phyloP scores from a whole-genome alignment of 306 rosid species.

The Lablab purpureus region DNA sequence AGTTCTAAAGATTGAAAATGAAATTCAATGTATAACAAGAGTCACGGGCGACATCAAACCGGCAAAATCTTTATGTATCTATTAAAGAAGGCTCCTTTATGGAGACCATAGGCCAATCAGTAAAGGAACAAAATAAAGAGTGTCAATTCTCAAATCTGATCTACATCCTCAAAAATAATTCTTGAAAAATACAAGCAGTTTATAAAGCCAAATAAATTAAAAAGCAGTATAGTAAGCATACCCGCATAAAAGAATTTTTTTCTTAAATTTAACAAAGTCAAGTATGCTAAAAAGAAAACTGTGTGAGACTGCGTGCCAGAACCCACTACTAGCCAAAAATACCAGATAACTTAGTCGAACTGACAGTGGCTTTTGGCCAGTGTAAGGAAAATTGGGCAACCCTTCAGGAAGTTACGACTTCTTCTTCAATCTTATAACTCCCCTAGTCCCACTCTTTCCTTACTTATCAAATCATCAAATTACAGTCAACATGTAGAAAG shows the following conservation, averaged over 20 bases:
- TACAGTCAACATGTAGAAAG: not conserved
- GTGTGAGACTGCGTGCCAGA: not conserved
- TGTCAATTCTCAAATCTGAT: not conserved
- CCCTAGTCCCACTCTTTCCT: not conserved
- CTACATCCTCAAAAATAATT: not conserved
- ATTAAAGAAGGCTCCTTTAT: not conserved
- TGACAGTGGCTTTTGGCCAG: not conserved
- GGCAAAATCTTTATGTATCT: not conserved
- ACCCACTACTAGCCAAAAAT: slow-evolving; percentile 15
- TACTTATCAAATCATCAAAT: not conserved
- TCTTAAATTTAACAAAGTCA: slow-evolving; percentile 9
- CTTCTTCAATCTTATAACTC: slow-evolving; percentile 8
- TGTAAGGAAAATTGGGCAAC: not conserved
- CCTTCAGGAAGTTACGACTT: slow-evolving; percentile 22
- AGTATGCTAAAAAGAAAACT: slow-evolving; percentile 22
- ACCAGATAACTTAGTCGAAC: slow-evolving; percentile 6
- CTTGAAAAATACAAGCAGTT: not conserved
- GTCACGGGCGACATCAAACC: too few species aligned
- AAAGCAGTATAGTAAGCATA: not conserved
- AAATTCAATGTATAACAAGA: too few species aligned
- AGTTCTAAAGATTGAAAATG: not conserved
- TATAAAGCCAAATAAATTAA: not conserved
- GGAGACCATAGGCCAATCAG: not conserved
- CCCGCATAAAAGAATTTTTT: not conserved
- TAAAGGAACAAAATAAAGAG: not conserved